phyloP scores from a whole-genome alignment of 1,284 basidiomycete species.

The Cutaneotrichosporon daszewskae region DNA sequence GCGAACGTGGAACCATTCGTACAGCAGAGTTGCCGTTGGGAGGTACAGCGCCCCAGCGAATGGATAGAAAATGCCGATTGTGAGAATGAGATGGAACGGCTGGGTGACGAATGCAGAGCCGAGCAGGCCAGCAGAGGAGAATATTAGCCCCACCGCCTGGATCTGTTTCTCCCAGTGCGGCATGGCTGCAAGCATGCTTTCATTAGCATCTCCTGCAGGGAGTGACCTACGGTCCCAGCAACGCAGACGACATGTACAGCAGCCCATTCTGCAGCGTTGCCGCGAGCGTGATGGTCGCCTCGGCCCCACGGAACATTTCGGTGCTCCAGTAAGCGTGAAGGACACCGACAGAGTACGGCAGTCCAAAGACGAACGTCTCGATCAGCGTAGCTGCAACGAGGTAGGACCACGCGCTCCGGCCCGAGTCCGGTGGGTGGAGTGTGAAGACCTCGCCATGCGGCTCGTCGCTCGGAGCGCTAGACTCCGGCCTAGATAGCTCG shows the following conservation, averaged over 20 bases:
- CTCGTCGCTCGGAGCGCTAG: no score
- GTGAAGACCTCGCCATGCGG: no score
- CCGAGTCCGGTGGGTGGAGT: conserved; percentile 41
- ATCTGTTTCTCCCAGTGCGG: conserved; percentile 23
- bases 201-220: neutral
- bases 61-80: conserved; percentile 41
- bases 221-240: conserved; percentile 11
- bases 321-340: conserved; percentile 43
- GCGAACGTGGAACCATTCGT: conserved; percentile 43
- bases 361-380: conserved; percentile 42
- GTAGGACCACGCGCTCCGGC: conserved; percentile 41
- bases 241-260: conserved; percentile 10
- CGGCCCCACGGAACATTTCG: conserved; percentile 28
- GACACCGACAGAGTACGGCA: conserved; percentile 43
- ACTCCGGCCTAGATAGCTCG: no score
- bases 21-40: conserved; percentile 42
- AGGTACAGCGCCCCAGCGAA: conserved; percentile 39
- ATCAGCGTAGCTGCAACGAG: conserved; percentile 37
- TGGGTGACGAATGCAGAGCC: conserved; percentile 31
- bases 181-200: conserved; percentile 29
- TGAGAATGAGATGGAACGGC: conserved; percentile 42
- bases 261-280: conserved; percentile 43
- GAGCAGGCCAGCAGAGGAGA: conserved; percentile 25
- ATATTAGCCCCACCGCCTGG: conserved; percentile 30
- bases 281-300: conserved; percentile 35